These are phyloP conservation scores for Candida anglica DNA, from an alignment of 805 yeast genomes.

Conservation along the genomic window DNA sequence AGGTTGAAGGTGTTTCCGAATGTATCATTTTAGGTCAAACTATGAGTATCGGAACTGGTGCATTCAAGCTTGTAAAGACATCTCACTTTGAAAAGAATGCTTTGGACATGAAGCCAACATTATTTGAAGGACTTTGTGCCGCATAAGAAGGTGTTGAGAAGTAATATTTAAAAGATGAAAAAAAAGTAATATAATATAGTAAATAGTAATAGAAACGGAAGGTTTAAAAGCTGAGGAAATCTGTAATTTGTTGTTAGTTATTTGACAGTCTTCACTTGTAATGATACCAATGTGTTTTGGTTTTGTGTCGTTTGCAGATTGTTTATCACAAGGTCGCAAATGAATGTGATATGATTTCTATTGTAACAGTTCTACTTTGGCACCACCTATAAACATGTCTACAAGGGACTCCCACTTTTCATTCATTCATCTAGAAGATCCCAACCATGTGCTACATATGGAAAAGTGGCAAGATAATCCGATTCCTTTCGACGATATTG, in stretches of 20 bases:
- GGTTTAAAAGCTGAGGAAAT: no score
- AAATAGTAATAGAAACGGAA: no score
- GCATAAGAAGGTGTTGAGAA: neutral
- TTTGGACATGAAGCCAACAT: conserved; percentile 38
- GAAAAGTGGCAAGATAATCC: conserved; percentile 40
- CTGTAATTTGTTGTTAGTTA: no score
- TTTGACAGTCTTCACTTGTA: no score
- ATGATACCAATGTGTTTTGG: no score
- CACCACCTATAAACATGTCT: conserved; percentile 9
- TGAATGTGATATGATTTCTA: no score
- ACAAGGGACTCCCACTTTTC: conserved; percentile 19
- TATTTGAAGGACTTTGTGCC: conserved; percentile 44
- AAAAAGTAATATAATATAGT: neutral
- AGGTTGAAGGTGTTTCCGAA: conserved; percentile 96
- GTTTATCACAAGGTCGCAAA: no score
- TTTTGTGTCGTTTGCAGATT: no score
- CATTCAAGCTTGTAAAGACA: conserved; percentile 77
- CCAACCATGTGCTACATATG: conserved; percentile 37
- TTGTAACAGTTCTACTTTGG: no score
- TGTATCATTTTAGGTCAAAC: conserved; percentile 97
- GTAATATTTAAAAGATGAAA: neutral
- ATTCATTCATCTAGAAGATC: conserved; percentile 33
- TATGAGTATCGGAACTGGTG: conserved; percentile 96
- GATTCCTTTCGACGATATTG: conserved; percentile 39
- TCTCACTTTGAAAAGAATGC: conserved; percentile 42